Percentiles rank a stretch among this genome's conserved stretches.
Evolutionary conservation across 1,139 yeast genomes (phyloP).

Genomic region (Debaryomycetaceae sp.): DNA sequence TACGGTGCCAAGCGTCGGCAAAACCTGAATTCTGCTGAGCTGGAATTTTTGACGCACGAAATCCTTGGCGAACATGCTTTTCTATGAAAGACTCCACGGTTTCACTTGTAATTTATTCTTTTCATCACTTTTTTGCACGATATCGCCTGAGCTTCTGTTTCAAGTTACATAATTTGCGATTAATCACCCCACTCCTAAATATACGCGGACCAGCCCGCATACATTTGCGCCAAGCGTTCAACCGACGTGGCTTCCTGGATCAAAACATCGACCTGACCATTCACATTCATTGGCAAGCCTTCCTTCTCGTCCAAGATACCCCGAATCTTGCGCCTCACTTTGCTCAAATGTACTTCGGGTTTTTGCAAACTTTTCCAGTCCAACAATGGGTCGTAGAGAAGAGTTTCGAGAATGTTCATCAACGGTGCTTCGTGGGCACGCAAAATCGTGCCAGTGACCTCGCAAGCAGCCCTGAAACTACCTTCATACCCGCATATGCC

Average conservation of each 20-base stretch:
- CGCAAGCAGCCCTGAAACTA: conserved; percentile 73
- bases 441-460: conserved; percentile 65
- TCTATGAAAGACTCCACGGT: too few relatives aligned
- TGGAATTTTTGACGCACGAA: too few relatives aligned
- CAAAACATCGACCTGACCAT: conserved; percentile 86
- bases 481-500: conserved; percentile 92
- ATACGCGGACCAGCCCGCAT: conserved; percentile 88
- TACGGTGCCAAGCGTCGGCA: too few relatives aligned
- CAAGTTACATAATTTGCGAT: too few relatives aligned
- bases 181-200: too few relatives aligned
- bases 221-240: conserved; percentile 74
- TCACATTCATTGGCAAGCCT: conserved; percentile 78
- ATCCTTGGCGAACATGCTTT: too few relatives aligned
- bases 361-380: conserved; percentile 45
- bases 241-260: conserved; percentile 74
- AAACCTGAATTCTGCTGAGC: too few relatives aligned
- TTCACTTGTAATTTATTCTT: too few relatives aligned
- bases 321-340: conserved; percentile 69
- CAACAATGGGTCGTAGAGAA: conserved; percentile 83
- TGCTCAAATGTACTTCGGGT: conserved; percentile 63
- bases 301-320: conserved; percentile 73
- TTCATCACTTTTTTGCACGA: too few relatives aligned
- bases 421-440: conserved; percentile 78
- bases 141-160: too few relatives aligned
- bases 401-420: conserved; percentile 86